These are phyloP conservation scores for Papiliotrema fonsecae DNA, from an alignment of 1,284 basidiomycete genomes.

Conservation along the genomic window DNA sequence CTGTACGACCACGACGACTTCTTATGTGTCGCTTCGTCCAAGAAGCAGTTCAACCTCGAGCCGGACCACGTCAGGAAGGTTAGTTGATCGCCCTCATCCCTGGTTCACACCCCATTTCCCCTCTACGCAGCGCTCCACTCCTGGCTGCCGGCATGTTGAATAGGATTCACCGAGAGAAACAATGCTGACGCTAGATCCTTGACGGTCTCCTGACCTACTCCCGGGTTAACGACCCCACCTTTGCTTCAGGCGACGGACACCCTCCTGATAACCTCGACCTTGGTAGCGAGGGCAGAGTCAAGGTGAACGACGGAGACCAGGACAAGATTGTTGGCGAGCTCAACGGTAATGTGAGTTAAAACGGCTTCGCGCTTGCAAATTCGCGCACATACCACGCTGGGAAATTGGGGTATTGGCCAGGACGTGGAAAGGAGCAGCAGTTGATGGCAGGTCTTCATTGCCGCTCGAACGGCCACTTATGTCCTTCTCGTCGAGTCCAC, in stretches of 20 bases:
- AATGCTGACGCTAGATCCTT: constrained; percentile 15
- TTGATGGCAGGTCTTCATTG: constrained; percentile 17
- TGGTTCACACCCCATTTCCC: too few relatives aligned
- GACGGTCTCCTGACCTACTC: constrained; percentile 25
- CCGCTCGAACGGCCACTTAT: constrained; percentile 20
- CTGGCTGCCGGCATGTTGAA: too few relatives aligned
- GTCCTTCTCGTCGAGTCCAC: constrained; percentile 20
- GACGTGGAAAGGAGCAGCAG: not conserved
- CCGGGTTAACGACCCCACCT: constrained; percentile 21
- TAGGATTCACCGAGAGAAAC: not conserved
- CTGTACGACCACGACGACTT: constrained; percentile 26
- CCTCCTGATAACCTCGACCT: constrained; percentile 16
- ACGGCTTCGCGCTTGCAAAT: not conserved
- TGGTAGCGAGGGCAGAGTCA: constrained; percentile 21
- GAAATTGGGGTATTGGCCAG: not conserved
- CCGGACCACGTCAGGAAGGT: constrained; percentile 28
- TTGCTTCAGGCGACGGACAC: constrained; percentile 18
- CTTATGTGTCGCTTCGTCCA: constrained; percentile 22
- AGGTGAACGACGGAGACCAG: constrained; percentile 14
- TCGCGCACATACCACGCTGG: not conserved
- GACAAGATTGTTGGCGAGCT: constrained; percentile 20
- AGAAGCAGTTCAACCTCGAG: constrained; percentile 17
- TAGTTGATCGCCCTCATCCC: too few relatives aligned
- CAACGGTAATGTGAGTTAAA: constrained; percentile 16
- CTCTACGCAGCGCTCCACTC: too few relatives aligned